These are phyloP conservation scores for Cetraspora pellucida DNA, from an alignment of 192 early-diverging fungal species.

Conservation along the genomic window DNA sequence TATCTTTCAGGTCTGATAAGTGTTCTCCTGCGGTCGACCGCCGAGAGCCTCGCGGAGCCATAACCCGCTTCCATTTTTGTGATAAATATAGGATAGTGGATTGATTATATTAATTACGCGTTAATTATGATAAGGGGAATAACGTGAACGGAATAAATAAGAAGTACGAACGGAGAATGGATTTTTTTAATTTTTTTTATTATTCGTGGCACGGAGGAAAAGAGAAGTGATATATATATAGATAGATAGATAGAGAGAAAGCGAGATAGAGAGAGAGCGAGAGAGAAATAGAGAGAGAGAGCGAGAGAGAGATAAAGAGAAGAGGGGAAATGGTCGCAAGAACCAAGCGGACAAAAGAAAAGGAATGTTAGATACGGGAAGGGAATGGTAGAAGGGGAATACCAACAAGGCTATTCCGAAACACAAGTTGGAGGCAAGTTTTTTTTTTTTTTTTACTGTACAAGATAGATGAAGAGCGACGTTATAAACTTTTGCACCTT, in stretches of 20 bases:
- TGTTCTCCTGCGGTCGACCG: conserved; percentile 63
- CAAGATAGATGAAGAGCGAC: not conserved
- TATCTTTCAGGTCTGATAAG: conserved; percentile 72
- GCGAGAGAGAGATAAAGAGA: too few relatives aligned
- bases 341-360: not conserved
- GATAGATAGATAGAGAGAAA: too few relatives aligned
- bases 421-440: not conserved
- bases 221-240: too few relatives aligned
- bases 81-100: not conserved
- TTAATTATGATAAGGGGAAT: not conserved
- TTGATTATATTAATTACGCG: not conserved
- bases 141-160: not conserved
- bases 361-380: not conserved
- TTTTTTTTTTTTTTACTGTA: not conserved
- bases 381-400: not conserved
- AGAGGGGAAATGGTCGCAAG: not conserved
- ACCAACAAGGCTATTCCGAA: not conserved
- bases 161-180: not conserved
- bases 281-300: too few relatives aligned
- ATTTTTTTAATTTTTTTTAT: not conserved
- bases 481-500: not conserved
- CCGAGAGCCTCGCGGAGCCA: not conserved
- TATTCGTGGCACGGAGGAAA: not conserved
- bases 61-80: conserved; percentile 20
- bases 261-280: too few relatives aligned